These are phyloP conservation scores for Nitzschia palea DNA, from an alignment of 108 stramenopile species.

Conservation along the genomic window DNA sequence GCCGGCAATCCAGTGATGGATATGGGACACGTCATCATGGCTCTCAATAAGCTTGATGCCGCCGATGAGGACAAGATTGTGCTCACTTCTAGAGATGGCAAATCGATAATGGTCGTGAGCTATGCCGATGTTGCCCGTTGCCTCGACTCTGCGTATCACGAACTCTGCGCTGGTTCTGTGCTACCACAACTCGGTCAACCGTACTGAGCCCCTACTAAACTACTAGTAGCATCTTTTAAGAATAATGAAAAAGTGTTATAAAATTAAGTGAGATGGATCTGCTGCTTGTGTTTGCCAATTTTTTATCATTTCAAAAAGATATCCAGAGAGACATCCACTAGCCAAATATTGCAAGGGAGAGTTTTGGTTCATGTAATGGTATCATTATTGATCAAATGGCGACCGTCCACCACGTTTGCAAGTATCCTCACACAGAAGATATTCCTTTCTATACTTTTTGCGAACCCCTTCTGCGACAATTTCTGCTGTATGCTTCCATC, in stretches of 20 bases:
- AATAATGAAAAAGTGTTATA: too few species aligned
- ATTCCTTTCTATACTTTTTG: conserved; percentile 1
- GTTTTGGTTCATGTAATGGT: too few species aligned
- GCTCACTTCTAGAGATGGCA: conserved; percentile 83
- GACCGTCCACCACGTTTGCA: background rate
- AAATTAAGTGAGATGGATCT: too few species aligned
- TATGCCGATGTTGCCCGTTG: conserved; percentile 89
- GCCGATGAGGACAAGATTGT: conserved; percentile 90
- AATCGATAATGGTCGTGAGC: conserved; percentile 83
- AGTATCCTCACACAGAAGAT: background rate
- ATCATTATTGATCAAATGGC: background rate
- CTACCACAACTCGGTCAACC: conserved; percentile 15
- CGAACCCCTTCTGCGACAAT: conserved; percentile 13
- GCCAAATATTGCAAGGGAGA: too few species aligned
- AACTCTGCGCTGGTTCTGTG: conserved; percentile 52
- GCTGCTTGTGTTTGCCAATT: too few species aligned
- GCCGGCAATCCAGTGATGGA: conserved; percentile 90
- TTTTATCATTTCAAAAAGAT: too few species aligned
- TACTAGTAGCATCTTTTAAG: too few species aligned
- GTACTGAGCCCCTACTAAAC: background rate
- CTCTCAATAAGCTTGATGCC: conserved; percentile 90
- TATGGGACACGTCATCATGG: conserved; percentile 86
- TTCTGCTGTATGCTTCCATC: conserved; percentile 16
- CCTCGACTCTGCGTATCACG: conserved; percentile 76
- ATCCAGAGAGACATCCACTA: too few species aligned